A percentile compares a stretch with the other conserved stretches of the same genome.
These are phyloP conservation scores for Vitis hybrid DNA, from an alignment of 177 flowering plant species.

Conservation along the genomic window DNA sequence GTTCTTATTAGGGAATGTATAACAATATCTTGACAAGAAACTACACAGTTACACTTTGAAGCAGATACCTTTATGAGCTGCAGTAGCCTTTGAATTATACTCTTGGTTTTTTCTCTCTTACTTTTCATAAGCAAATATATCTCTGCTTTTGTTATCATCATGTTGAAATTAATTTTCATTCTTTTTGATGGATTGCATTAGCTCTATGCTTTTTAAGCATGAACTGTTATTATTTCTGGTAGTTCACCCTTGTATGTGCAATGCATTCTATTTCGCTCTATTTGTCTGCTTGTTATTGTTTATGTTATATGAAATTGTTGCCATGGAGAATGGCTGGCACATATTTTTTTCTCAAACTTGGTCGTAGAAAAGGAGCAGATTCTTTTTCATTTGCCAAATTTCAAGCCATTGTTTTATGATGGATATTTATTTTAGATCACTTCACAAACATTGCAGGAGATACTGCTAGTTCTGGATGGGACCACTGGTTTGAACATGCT, in stretches of 20 bases:
- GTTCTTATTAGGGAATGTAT: too few relatives aligned
- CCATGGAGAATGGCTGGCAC: not conserved
- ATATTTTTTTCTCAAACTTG: too few relatives aligned
- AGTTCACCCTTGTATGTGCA: not conserved
- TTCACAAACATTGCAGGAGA: conserved; percentile 57
- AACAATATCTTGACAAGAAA: too few relatives aligned
- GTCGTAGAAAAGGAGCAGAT: not conserved
- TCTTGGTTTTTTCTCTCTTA: too few relatives aligned
- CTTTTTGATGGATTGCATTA: not conserved
- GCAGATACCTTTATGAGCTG: not conserved
- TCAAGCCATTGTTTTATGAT: not conserved
- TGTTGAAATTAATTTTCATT: not conserved
- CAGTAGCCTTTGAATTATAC: not conserved
- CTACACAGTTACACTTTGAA: not conserved
- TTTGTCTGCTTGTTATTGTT: not conserved
- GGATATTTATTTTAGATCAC: not conserved
- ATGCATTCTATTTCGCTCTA: not conserved
- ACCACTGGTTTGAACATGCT: conserved; percentile 98
- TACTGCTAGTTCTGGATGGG: conserved; percentile 85
- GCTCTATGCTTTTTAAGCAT: not conserved
- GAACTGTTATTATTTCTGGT: not conserved
- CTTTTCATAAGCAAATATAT: too few relatives aligned
- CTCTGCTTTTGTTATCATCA: not conserved
- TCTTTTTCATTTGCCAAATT: not conserved
- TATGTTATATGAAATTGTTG: not conserved